phyloP scores from a whole-genome alignment of 2,329 filamentous ascomycete genomes.

The Scortechinia acanthostroma region DNA sequence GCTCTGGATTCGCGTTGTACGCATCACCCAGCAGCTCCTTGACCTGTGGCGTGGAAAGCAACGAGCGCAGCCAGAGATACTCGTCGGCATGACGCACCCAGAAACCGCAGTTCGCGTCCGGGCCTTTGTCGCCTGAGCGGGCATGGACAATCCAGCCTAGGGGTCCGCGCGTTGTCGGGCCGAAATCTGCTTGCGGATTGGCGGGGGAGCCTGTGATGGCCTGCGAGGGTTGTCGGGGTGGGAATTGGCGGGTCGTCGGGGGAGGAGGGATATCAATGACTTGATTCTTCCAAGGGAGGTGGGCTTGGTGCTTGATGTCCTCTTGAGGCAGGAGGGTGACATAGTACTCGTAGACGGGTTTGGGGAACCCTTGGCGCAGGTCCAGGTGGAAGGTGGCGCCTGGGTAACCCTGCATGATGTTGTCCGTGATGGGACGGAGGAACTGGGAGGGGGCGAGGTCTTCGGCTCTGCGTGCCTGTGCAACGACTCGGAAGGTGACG shows the following conservation, averaged over 20 bases:
- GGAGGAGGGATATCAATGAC: background rate
- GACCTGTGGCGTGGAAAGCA: constrained; percentile 28
- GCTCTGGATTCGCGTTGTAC: constrained; percentile 15
- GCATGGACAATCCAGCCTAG: constrained; percentile 23
- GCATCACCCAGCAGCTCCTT: constrained; percentile 25
- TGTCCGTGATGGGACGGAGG: constrained; percentile 25
- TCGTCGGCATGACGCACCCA: constrained; percentile 33
- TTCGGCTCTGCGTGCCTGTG: constrained; percentile 28
- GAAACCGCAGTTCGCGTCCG: constrained; percentile 33
- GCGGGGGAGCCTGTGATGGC: background rate
- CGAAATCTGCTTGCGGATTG: constrained; percentile 4
- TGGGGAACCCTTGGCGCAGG: constrained; percentile 22
- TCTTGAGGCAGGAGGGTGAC: constrained; percentile 12
- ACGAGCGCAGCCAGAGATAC: constrained; percentile 31
- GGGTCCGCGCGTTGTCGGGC: constrained; percentile 8
- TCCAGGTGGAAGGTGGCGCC: constrained; percentile 29
- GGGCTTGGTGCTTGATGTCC: background rate
- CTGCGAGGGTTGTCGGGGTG: background rate
- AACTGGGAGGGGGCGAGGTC: constrained; percentile 23
- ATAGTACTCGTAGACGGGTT: constrained; percentile 12
- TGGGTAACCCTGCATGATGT: constrained; percentile 31
- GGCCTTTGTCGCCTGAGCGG: constrained; percentile 31
- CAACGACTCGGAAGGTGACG: constrained; percentile 35
- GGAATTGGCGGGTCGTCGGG: background rate
- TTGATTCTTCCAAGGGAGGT: background rate